phyloP scores from a whole-genome alignment of 23 red algal species.

The Cyanidioschyzon merolae region DNA sequence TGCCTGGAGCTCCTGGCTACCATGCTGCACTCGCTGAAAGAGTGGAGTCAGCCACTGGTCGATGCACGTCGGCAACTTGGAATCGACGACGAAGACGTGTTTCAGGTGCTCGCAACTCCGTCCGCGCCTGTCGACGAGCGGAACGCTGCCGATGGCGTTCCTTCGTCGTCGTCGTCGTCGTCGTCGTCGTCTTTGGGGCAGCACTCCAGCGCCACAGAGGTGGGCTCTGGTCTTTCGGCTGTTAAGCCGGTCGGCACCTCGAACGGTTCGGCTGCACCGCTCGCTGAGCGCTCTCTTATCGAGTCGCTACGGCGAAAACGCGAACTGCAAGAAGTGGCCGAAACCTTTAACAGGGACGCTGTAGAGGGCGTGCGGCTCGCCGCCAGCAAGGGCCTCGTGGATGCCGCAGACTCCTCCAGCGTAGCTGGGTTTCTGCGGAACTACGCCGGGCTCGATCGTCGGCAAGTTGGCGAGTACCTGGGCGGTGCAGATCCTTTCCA shows the following conservation, averaged over 20 bases:
- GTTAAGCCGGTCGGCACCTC: background rate
- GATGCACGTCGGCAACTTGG: background rate
- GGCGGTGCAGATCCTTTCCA: conserved; percentile 60
- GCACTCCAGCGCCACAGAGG: background rate
- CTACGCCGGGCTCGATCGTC: conserved; percentile 56
- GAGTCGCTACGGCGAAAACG: conserved; percentile 31
- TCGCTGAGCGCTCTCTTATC: conserved; percentile 1
- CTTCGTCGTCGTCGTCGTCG: too few species aligned
- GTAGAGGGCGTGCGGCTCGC: conserved; percentile 61
- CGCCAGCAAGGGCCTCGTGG: conserved; percentile 26
- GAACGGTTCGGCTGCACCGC: background rate
- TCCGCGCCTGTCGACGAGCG: background rate
- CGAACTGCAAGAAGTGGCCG: conserved; percentile 41
- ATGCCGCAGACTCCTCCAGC: conserved; percentile 21
- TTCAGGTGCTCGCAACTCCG: background rate
- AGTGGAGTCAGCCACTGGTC: conserved; percentile 21
- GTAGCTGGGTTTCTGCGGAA: conserved; percentile 60
- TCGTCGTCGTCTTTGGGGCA: background rate
- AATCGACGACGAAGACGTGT: background rate
- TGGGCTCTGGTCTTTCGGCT: background rate
- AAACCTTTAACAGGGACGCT: conserved; percentile 66
- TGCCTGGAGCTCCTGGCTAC: background rate
- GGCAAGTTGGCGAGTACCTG: conserved; percentile 73
- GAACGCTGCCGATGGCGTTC: background rate
- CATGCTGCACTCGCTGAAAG: conserved; percentile 21